Conservation (phyloP, 441 rosid genomes). For the Populus hybrid region DNA sequence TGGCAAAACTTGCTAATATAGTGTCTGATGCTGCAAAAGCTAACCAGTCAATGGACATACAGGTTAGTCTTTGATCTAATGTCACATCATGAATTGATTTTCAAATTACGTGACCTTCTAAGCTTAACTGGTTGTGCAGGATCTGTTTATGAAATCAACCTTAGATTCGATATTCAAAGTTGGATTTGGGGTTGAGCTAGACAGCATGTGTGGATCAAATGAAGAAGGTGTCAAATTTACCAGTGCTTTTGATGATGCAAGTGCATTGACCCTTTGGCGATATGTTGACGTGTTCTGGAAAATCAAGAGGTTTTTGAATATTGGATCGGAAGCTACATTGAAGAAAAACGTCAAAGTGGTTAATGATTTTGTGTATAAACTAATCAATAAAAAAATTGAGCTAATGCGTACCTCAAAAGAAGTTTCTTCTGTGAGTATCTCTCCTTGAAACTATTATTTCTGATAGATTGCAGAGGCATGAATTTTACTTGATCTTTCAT, state of each 20-base stretch:
- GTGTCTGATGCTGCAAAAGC: constrained; percentile 38
- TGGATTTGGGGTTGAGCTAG: constrained; percentile 48
- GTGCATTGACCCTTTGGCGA: constrained; percentile 40
- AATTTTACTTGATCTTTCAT: neutral
- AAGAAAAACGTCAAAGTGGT: constrained; percentile 37
- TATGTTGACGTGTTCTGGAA: constrained; percentile 46
- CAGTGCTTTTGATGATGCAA: constrained; percentile 51
- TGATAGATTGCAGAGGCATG: neutral
- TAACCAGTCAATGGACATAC: constrained; percentile 40
- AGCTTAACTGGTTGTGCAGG: constrained; percentile 19
- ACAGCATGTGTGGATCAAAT: constrained; percentile 44
- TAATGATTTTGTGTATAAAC: constrained; percentile 41
- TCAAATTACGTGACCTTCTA: neutral
- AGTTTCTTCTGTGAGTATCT: constrained; percentile 24
- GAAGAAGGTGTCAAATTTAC: constrained; percentile 39
- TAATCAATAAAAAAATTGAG: constrained; percentile 41
- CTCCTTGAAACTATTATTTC: neutral
- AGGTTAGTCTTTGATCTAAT: constrained; percentile 24
- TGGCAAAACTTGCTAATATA: constrained; percentile 35
- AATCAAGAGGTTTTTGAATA: constrained; percentile 39
- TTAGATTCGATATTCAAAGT: constrained; percentile 52
- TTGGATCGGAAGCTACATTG: constrained; percentile 46
- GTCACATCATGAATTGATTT: neutral
- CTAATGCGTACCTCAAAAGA: constrained; percentile 28
- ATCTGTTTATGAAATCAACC: constrained; percentile 50